Evolutionary conservation across 192 early-diverging fungal genomes (phyloP), one percentile per base, ranked within the genome.

Genomic region (Gonapodya prolifera): DNA sequence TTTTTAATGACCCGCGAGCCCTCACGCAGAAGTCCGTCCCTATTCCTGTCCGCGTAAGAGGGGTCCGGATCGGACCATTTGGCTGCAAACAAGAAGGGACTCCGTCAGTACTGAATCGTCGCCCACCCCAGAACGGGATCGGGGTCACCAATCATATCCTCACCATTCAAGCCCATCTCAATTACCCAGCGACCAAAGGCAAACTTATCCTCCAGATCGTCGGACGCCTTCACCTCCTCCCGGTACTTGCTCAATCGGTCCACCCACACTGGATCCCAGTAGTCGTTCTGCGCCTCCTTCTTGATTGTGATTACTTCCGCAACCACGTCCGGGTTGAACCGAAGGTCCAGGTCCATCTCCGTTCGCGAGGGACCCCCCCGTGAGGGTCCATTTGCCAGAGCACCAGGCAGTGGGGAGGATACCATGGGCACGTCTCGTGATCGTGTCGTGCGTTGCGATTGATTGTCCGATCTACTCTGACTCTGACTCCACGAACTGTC

Each of bases 101-200:
- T 2, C 17, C 23, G 31, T 31, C 32, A 30, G 78, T 71, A 8
- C 17, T 30, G 70, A 71, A 69, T 35, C 71, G 70, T 76, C 13
- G 76, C 1, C 78, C 2, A 33, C 23, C 28, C 36, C 32, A 30
- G 78, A 78, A 8, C 17, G 32, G 70, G 71, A 69, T 35, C 71
- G 70, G 0, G 76, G 74, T 16, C 75, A 75, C 13, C 75, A 18
- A 29, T 75, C 18, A 33, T 28, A 81, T 0, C 84, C 34, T 80
- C 35, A 94, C 86, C 23, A 88, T 89, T 87, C 79, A 89, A 84
- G 0, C 92, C 92, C 1, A 91, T 88, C 73, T 93, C 89, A 30
- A 98, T 89, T 35, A 98, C 80, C 75, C 93, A 94, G 79, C 93
- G 92, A 35, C 92, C 97, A 85, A 96, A 96, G 34, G 91, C 89